Evolutionary conservation across 2,329 filamentous ascomycete species (phyloP).

Genomic region (Alternaria alternata): DNA sequence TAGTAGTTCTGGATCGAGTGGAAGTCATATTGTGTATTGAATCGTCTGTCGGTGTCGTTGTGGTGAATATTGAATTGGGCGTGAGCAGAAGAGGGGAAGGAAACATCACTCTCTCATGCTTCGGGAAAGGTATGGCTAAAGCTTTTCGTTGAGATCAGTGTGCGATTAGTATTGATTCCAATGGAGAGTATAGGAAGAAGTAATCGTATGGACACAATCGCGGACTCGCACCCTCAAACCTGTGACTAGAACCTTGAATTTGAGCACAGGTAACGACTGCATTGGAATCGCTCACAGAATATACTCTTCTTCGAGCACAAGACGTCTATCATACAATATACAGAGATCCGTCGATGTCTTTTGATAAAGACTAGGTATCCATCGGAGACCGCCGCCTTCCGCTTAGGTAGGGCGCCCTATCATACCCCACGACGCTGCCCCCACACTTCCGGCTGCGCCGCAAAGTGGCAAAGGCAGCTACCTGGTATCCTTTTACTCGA

Average conservation of each 20-base stretch:
- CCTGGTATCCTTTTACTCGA: not conserved
- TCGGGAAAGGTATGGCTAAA: not conserved
- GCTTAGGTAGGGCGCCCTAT: not conserved
- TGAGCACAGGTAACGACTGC: not conserved
- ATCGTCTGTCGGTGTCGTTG: not conserved
- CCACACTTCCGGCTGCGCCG: not conserved
- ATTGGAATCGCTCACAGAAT: not conserved
- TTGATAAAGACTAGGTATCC: too few species aligned
- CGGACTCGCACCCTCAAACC: not conserved
- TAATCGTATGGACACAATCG: not conserved
- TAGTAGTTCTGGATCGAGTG: not conserved
- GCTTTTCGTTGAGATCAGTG: too few species aligned
- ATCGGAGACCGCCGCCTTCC: conserved; percentile 1
- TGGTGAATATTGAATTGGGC: not conserved
- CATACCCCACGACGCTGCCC: not conserved
- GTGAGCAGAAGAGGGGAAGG: not conserved
- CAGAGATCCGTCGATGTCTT: not conserved
- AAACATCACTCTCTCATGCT: not conserved
- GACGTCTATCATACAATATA: not conserved
- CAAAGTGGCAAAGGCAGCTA: not conserved
- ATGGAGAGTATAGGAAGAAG: not conserved
- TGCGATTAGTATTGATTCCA: not conserved
- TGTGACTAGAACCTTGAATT: not conserved
- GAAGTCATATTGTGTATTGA: not conserved
- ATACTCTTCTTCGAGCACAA: not conserved